Percentiles rank a stretch among this genome's conserved stretches.
phyloP scores from a whole-genome alignment of 352 stramenopile species.

The Thraustochytrium sp. region DNA sequence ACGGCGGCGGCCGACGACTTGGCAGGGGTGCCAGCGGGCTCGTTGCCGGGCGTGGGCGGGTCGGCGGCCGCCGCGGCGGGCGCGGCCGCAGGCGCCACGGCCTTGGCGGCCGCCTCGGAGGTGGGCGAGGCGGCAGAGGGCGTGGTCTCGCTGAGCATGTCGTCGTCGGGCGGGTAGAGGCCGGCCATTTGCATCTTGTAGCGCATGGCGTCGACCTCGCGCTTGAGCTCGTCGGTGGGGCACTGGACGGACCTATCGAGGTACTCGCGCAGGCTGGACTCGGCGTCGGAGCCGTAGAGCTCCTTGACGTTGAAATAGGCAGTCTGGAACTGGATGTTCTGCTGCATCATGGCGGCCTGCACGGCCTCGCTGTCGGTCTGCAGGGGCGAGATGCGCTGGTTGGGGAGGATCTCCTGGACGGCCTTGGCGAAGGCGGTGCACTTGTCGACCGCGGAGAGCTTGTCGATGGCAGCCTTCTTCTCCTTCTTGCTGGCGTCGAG shows the following conservation, averaged over 20 bases:
- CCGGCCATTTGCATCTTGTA: slow-evolving; percentile 30
- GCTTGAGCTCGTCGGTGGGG: neutral
- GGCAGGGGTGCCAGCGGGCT: neutral
- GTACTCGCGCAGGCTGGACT: slow-evolving; percentile 3
- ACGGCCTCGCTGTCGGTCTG: neutral
- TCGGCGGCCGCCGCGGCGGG: neutral
- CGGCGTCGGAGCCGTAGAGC: slow-evolving; percentile 11
- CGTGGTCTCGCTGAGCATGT: neutral
- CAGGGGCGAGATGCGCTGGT: neutral
- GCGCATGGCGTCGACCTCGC: neutral
- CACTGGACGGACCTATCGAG: neutral
- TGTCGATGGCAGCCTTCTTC: neutral
- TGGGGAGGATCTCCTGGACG: slow-evolving; percentile 7
- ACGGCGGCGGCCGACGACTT: neutral
- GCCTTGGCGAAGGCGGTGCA: slow-evolving; percentile 25
- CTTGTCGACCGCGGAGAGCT: slow-evolving; percentile 26
- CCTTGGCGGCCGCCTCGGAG: neutral
- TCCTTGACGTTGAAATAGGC: slow-evolving; percentile 41
- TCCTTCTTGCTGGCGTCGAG: slow-evolving; percentile 17
- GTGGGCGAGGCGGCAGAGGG: neutral
- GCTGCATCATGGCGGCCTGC: slow-evolving; percentile 9
- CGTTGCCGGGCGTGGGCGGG: neutral
- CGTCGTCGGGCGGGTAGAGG: neutral
- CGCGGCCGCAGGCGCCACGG: neutral
- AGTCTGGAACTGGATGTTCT: slow-evolving; percentile 38